Evolutionary conservation across 1,284 basidiomycete species (phyloP), one percentile per base, ranked within the genome.

Genomic region (Polyporus tsugae): DNA sequence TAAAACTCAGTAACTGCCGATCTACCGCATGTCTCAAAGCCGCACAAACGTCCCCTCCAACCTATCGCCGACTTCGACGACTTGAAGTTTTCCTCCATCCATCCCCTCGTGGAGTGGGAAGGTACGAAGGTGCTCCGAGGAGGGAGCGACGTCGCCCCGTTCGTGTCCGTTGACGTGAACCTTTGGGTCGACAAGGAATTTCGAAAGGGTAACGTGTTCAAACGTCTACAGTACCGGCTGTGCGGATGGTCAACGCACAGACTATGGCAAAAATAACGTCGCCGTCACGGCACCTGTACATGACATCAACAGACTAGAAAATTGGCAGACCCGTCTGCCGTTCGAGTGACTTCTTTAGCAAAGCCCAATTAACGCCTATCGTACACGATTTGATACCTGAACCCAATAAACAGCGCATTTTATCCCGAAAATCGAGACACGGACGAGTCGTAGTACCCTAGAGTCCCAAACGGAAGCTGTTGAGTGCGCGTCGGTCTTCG

Each of bases 401-500:
- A 44, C 4, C 29, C 59, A 36, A 29, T 17, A 41, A 41, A 38
- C 22, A 60, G 19, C 38, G 29, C 22, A 60, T 41, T 41, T 44
- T 36, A 44, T 13, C 25, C 25, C 22, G 39, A 39, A 29, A 62
- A 42, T 19, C 52, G 44, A 49, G 42, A 10, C 10, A 11, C 38
- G 25, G 15, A 35, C 11, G 42, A 35, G 33, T 19, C 29, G 42
- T 44, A 44, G 19, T 63, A 25, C 41, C 53, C 73, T 70, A 79
- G 60, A 80, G 69, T 9, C 77, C 74, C 19, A 80, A 71, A 5
- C 78, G 78, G 72, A 80, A 80, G 70, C 78, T 79, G 63, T 75
- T 78, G 38, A 80, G 67, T 7, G 77, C 78, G 55, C 76, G 75
- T 67, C 77, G 73, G 62, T 80, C 78, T 65, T 80, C 78, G 17